Evolutionary conservation across 1,284 basidiomycete species (phyloP).

Genomic region (Naganishia liquefaciens): DNA sequence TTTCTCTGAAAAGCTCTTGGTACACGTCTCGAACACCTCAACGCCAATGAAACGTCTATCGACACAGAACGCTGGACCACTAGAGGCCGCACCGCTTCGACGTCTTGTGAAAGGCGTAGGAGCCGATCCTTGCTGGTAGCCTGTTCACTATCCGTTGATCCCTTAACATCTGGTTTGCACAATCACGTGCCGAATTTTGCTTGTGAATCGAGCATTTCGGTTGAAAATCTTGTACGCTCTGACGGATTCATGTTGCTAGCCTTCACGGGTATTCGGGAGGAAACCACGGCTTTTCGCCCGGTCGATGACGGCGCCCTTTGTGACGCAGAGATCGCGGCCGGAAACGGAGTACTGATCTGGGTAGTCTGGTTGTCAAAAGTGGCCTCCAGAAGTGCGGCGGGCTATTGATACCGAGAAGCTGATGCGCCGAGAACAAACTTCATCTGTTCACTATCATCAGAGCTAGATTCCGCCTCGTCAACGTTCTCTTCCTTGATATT

Average conservation of each 20-base stretch:
- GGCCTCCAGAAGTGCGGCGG: not conserved
- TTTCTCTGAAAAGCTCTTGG: conserved; percentile 4
- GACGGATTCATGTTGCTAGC: not conserved
- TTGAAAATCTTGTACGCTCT: conserved; percentile 11
- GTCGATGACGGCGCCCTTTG: not conserved
- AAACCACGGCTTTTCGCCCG: not conserved
- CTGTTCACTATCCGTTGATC: not conserved
- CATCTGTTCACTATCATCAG: conserved; percentile 26
- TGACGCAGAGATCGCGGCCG: not conserved
- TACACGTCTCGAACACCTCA: conserved; percentile 6
- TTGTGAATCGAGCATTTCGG: conserved; percentile 26
- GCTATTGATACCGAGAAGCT: conserved; percentile 1
- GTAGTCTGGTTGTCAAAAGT: too few species aligned
- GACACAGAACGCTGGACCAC: conserved; percentile 8
- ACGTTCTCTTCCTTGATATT: conserved; percentile 13
- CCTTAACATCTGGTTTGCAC: conserved; percentile 16
- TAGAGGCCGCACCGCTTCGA: not conserved
- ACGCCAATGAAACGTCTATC: not conserved
- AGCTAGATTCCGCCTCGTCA: conserved; percentile 15
- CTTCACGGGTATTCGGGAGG: not conserved
- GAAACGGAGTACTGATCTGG: conserved; percentile 54
- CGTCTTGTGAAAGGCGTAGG: conserved; percentile 59
- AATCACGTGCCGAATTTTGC: conserved; percentile 21
- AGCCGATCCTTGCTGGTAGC: conserved; percentile 55
- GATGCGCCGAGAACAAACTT: conserved; percentile 17